Percentiles rank a stretch among this genome's conserved stretches.
Evolutionary conservation across 2,329 filamentous ascomycete genomes (phyloP).

Genomic region (Didymella pomorum): DNA sequence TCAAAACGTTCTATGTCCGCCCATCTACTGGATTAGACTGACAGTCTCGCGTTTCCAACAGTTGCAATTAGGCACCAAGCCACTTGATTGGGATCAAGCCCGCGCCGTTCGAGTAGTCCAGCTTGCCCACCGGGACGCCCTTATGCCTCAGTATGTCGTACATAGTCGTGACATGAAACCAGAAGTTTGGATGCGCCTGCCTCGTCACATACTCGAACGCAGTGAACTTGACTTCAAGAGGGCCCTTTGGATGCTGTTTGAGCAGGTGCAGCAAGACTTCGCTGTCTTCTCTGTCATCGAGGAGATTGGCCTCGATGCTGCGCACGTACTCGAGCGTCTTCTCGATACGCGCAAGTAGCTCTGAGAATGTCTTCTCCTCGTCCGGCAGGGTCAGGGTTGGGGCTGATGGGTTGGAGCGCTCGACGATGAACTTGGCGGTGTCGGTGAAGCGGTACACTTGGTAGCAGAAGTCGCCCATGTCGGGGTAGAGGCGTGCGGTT

Average conservation of each 20-base stretch:
- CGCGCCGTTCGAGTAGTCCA: conserved; percentile 59
- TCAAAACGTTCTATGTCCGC: neutral
- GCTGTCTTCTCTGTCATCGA: conserved; percentile 55
- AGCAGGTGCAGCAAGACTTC: conserved; percentile 50
- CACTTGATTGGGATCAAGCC: conserved; percentile 12
- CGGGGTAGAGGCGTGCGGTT: conserved; percentile 54
- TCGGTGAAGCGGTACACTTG: conserved; percentile 59
- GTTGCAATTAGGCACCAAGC: conserved; percentile 1
- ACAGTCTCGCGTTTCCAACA: neutral
- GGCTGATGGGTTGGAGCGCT: conserved; percentile 49
- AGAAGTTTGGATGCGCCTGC: conserved; percentile 65
- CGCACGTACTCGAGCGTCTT: conserved; percentile 59
- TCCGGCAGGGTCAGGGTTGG: conserved; percentile 50
- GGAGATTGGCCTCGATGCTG: conserved; percentile 50
- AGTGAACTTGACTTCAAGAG: conserved; percentile 52
- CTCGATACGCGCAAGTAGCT: conserved; percentile 59
- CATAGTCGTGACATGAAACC: conserved; percentile 67
- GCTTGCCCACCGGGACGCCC: conserved; percentile 69
- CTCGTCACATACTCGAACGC: conserved; percentile 57
- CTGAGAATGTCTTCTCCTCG: conserved; percentile 58
- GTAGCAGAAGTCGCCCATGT: conserved; percentile 61
- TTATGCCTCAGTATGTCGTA: conserved; percentile 69
- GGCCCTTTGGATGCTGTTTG: conserved; percentile 5
- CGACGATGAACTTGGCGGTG: conserved; percentile 52
- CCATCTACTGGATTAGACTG: neutral